Evolutionary conservation across 768 basidiomycete genomes (phyloP), one percentile per base, ranked within the genome.

Genomic region (Boletellus sp.): DNA sequence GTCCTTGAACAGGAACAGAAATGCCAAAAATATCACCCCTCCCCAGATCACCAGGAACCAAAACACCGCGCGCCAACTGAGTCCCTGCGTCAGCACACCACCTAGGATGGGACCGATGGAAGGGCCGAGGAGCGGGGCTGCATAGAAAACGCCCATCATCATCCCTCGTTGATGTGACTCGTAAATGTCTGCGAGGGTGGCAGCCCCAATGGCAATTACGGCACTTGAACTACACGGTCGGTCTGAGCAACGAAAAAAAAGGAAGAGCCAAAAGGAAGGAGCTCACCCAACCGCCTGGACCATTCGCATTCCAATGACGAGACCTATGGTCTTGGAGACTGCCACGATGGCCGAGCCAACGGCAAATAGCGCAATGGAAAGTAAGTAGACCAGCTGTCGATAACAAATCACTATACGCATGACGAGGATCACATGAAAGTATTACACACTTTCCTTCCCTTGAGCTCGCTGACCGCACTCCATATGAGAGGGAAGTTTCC

Each of bases 71-170:
- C 92, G 79, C 94, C 94, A 95, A 50, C 70, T 74, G 61, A 85
- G 80, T 0, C 72, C 78, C 47, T 83, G 75, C 0, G 88, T 83
- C 3, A 91, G 71, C 1, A 69, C 78, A 1, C 90, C 87, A 4
- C 89, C 89, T 31, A 90, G 58, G 28, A 90, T 76, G 1, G 86
- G 82, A 0, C 87, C 87, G 2, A 87, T 54, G 0, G 79, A 73
- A 2, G 84, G 83, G 0, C 89, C 90, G 3, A 93, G 75, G 3
- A 92, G 76, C 0, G 90, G 89, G 3, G 90, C 84, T 11, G 82
- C 78, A 57, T 90, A 92, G 66, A 84, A 92, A 16, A 91, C 69
- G 0, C 91, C 90, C 78, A 92, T 84, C 77, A 81, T 86, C 3
- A 78, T 79, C 1, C 90, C 90, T 26, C 90, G 75, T 57, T 88